These are phyloP conservation scores for Fusarium globosum DNA, from an alignment of 2,329 filamentous ascomycete species.

Conservation along the genomic window DNA sequence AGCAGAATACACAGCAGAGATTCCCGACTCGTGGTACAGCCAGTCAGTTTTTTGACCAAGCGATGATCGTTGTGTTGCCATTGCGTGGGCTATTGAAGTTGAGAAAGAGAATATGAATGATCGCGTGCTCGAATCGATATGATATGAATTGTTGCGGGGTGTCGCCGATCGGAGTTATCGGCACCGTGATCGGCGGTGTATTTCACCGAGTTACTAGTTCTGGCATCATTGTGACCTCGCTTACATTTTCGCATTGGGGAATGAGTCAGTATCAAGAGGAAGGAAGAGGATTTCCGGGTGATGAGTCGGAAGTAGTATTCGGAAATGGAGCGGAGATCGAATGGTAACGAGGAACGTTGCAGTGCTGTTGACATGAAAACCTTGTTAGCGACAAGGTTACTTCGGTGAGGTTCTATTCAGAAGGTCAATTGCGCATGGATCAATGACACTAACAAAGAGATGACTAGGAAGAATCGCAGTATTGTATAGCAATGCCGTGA, in stretches of 20 bases:
- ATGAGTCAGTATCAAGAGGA: background rate
- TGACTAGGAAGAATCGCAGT: background rate
- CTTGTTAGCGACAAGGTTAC: background rate
- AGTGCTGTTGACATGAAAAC: background rate
- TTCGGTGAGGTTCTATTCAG: background rate
- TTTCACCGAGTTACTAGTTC: conserved; percentile 22
- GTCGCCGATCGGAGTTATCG: conserved; percentile 29
- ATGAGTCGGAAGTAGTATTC: background rate
- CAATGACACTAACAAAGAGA: no score
- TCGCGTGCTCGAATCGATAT: background rate
- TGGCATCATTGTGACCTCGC: conserved; percentile 12
- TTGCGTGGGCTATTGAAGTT: background rate
- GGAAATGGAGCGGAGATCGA: conserved; percentile 7
- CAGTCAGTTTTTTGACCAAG: conserved; percentile 34
- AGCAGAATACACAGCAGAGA: conserved; percentile 58
- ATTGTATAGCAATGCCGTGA: no score
- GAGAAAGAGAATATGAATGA: background rate
- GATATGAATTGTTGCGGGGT: conserved; percentile 17
- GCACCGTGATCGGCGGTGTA: conserved; percentile 26
- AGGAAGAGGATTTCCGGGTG: background rate
- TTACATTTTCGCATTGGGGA: background rate
- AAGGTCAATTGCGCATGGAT: background rate
- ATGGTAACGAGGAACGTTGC: background rate
- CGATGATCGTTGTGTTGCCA: conserved; percentile 21
- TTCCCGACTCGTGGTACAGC: conserved; percentile 60